Evolutionary conservation across 805 yeast species (phyloP), one percentile per base, ranked within the genome.

Genomic region (Kuraishia molischiana): DNA sequence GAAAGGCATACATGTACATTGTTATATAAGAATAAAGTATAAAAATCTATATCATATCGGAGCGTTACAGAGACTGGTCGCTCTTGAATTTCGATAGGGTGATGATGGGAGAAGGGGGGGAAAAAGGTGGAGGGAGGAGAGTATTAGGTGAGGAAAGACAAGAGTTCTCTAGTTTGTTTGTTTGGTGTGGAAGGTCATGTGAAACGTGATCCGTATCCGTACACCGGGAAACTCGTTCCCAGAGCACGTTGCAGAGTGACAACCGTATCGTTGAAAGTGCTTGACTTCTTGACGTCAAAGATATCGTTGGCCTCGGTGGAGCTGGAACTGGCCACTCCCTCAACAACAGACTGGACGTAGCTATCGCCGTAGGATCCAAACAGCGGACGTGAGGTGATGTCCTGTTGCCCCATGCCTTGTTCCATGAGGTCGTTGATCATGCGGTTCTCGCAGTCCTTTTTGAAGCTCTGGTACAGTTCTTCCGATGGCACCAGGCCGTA

Each of bases 401-500:
- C 13, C 17, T 28, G 17, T 11, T 22, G 26, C 17, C 13, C 13
- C 13, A 28, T 28, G 6, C 31, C 31, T 6, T 9, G 17, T 6
- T 28, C 17, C 31, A 28, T 28, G 31, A 8, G 13, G 31, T 28
- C 6, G 13, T 6, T 28, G 17, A 28, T 11, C 31, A 28, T 28
- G 6, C 31, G 6, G 5, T 6, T 11, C 31, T 28, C 31, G 31
- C 31, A 28, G 31, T 28, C 31, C 17, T 11, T 14, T 28, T 28
- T 28, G 31, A 28, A 28, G 13, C 8, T 28, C 17, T 14, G 13
- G 55, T 46, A 24, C 47, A 34, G 36, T 50, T 39, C 8, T 39
- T 40, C 18, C 44, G 41, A 39, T 49, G 43, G 40, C 44, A 49
- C 14, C 49, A 32, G 20, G 55, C 58, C 19, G 45, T 44, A 5